Base-by-base conservation (phyloP, 192 early-diverging fungal genomes). In the Umbelopsis sp. region DNA sequence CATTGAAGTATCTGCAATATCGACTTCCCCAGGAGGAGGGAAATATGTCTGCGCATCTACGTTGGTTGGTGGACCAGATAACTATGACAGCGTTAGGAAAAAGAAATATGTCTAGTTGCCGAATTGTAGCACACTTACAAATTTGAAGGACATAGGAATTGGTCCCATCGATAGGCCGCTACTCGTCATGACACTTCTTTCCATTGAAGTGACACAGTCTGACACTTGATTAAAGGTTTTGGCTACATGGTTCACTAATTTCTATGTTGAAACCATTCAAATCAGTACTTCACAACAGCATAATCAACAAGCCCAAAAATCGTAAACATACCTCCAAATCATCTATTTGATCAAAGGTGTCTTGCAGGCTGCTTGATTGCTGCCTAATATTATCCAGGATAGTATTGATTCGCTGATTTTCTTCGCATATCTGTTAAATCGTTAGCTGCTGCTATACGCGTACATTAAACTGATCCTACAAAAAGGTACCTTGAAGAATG, bases 101-200 rank as follows among this genome's bases (percentile, higher is more conserved):
- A 37, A n/a, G 23, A 49, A 4, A 20, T 16, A 61, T 37, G 55
- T 4, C 15, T 5, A 15, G 13, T 18, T 5, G n/a, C 27, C 2
- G 5, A 15, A 35, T n/a, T 3, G 4, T 11, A 35, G n/a, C 12
- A 30, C 16, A 18, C 55, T 61, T 25, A 61, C 55, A n/a, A 61
- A 61, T 35, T 61, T 61, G 13, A 61, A 61, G 6, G 55, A 61
- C 55, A 61, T 61, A 4, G 55, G 55, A n/a, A 61, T 61, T 22
- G 55, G 33, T 61, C 55, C 55, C 13, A 61, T 30, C 2, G 55
- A 35, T 35, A 61, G 35, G 13, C 55, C 55, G 15, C 55, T 61
- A 30, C 25, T 61, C 13, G 55, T 25, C 55, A 61, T 30, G n/a
- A 61, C 55, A 30, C 55, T 61, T n/a, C 33, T 61, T 35, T 61